A percentile compares a stretch with the other conserved stretches of the same genome.
Conservation (phyloP, 805 yeast species). For the Tetrapisispora phaffii region DNA sequence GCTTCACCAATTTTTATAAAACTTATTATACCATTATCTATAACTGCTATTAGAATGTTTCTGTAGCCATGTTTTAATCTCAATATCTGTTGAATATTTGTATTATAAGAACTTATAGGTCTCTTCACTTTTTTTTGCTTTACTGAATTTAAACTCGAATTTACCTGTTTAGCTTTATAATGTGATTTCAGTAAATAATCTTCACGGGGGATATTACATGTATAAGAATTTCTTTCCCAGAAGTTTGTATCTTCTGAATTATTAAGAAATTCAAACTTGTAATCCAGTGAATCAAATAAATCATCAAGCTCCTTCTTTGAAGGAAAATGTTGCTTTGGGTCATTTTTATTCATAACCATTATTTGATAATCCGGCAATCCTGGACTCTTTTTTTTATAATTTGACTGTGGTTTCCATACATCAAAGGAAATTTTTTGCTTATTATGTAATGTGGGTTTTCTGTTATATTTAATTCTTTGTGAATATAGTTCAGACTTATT, state of each 20-base stretch:
- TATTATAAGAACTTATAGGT: slow-evolving; percentile 11
- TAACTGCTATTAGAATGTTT: slow-evolving; percentile 50
- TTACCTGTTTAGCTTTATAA: slow-evolving; percentile 5
- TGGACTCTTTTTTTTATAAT: slow-evolving; percentile 61
- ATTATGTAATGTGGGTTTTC: not conserved
- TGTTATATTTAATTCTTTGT: not conserved
- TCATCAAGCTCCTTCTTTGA: slow-evolving; percentile 33
- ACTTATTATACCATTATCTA: slow-evolving; percentile 67
- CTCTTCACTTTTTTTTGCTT: slow-evolving; percentile 5
- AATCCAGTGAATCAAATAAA: slow-evolving; percentile 27
- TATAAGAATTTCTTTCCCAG: slow-evolving; percentile 19
- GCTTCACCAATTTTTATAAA: slow-evolving; percentile 46
- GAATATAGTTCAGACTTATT: slow-evolving; percentile 6
- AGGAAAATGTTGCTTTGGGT: slow-evolving; percentile 36
- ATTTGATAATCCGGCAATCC: slow-evolving; percentile 69
- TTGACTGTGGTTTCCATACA: slow-evolving; percentile 76
- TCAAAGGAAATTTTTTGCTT: slow-evolving; percentile 40
- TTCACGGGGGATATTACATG: slow-evolving; percentile 8
- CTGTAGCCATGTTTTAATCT: slow-evolving; percentile 45
- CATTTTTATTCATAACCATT: slow-evolving; percentile 42
- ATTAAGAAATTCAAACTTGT: slow-evolving; percentile 27
- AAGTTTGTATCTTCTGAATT: slow-evolving; percentile 12
- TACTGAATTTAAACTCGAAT: not conserved
- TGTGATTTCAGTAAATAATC: slow-evolving; percentile 5
- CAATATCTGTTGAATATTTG: slow-evolving; percentile 27